These are phyloP conservation scores for Pichia rugopelliculosa DNA, from an alignment of 805 yeast species.

Conservation along the genomic window DNA sequence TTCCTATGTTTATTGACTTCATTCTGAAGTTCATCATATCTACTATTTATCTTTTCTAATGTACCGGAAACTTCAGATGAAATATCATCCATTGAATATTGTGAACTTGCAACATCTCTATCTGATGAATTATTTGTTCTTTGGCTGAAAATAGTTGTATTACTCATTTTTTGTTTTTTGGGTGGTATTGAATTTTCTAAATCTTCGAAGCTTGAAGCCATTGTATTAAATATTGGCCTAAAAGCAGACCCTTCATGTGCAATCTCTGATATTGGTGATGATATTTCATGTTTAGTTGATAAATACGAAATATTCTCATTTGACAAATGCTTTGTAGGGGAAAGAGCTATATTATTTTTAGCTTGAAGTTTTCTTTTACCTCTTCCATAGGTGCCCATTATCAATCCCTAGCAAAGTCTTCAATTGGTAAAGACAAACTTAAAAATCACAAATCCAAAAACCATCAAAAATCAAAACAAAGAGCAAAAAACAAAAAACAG, in stretches of 20 bases:
- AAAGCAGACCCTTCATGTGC: background rate
- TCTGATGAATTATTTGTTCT: background rate
- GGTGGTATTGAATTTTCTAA: background rate
- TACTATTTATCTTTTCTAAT: background rate
- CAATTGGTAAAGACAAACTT: background rate
- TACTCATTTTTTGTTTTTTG: background rate
- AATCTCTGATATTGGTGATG: background rate
- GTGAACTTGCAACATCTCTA: background rate
- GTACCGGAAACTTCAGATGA: background rate
- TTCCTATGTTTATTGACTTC: background rate
- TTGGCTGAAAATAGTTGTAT: background rate
- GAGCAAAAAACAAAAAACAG: too few relatives aligned
- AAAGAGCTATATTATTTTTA: background rate
- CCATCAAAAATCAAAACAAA: background rate
- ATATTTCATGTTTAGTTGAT: background rate
- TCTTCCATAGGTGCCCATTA: slow-evolving; percentile 5
- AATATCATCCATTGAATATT: background rate
- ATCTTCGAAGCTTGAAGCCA: background rate
- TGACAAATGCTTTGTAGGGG: slow-evolving; percentile 3
- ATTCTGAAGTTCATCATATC: slow-evolving; percentile 3
- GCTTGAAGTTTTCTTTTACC: background rate
- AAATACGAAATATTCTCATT: background rate
- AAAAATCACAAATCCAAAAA: background rate
- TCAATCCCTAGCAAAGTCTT: background rate
- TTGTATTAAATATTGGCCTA: background rate